Evolutionary conservation across 140 eudicot species (phyloP).

Genomic region (Ambrosia hybrid): DNA sequence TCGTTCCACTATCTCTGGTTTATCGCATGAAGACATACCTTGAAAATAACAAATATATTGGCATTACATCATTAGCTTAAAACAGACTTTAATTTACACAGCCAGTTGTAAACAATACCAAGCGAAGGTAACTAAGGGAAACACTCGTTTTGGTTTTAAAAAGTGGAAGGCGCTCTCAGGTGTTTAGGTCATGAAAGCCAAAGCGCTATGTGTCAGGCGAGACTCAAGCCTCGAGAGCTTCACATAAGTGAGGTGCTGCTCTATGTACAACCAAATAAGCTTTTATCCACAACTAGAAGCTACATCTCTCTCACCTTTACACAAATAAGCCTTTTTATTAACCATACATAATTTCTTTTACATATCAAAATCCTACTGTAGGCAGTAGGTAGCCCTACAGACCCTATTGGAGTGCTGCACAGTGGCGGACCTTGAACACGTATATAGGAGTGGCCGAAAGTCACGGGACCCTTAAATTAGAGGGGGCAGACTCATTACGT

Average conservation of each 20-base stretch:
- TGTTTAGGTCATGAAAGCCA: too few species aligned
- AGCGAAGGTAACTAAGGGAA: background rate
- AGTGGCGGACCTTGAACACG: too few species aligned
- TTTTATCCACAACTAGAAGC: background rate
- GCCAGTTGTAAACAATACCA: background rate
- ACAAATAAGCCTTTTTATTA: background rate
- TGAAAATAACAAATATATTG: constrained; percentile 13
- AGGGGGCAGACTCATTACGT: too few species aligned
- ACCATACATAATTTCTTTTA: background rate
- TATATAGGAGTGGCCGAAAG: too few species aligned
- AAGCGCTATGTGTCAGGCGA: too few species aligned
- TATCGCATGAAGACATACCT: constrained; percentile 81
- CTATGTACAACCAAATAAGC: background rate
- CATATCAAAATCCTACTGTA: background rate
- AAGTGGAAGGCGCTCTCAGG: too few species aligned
- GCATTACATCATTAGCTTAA: constrained; percentile 12
- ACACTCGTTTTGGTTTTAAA: background rate
- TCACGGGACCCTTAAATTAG: too few species aligned
- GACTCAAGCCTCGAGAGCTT: too few species aligned
- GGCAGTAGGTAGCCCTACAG: too few species aligned
- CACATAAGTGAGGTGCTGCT: background rate
- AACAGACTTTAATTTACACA: constrained; percentile 6
- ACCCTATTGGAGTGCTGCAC: too few species aligned
- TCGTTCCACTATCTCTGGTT: constrained; percentile 79
- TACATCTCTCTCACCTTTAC: background rate